Conservation (phyloP, 305 asterid genomes). For the Fraxinus angustifolia region DNA sequence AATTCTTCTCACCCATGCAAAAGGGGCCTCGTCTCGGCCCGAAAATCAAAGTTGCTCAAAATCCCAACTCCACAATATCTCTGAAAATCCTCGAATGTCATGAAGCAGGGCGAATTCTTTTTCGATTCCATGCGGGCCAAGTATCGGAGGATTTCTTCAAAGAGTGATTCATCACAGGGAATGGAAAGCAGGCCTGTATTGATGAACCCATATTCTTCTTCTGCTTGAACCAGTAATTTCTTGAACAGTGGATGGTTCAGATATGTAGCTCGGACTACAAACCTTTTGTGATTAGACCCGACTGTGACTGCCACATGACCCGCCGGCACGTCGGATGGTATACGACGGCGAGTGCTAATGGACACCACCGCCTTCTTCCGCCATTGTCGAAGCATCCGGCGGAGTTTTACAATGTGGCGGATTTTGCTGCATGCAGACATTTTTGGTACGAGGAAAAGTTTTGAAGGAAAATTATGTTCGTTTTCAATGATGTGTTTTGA, state of each 20-base stretch:
- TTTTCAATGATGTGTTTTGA: not conserved
- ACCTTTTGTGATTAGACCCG: constrained; percentile 50
- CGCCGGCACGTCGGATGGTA: constrained; percentile 63
- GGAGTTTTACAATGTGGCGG: constrained; percentile 69
- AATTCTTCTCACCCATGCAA: constrained; percentile 44
- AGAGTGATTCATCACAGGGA: constrained; percentile 72
- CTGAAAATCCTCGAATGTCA: constrained; percentile 55
- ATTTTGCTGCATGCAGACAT: constrained; percentile 59
- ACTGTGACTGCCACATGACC: constrained; percentile 81
- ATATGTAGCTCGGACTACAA: constrained; percentile 58
- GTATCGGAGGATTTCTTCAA: constrained; percentile 57
- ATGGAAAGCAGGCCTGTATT: constrained; percentile 70
- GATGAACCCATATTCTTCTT: constrained; percentile 73
- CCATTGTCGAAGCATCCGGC: constrained; percentile 81
- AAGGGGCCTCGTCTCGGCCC: constrained; percentile 74
- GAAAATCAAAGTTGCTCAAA: constrained; percentile 44
- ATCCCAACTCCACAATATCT: constrained; percentile 48
- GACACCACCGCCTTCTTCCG: constrained; percentile 64
- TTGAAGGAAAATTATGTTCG: not conserved
- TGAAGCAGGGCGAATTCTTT: constrained; percentile 32
- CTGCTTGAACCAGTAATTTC: constrained; percentile 57
- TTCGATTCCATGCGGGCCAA: constrained; percentile 50
- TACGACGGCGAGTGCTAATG: constrained; percentile 24
- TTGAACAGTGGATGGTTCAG: constrained; percentile 73
- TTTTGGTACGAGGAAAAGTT: not conserved